These are phyloP conservation scores for Dothistroma pini DNA, from an alignment of 2,329 filamentous ascomycete genomes.

Conservation along the genomic window DNA sequence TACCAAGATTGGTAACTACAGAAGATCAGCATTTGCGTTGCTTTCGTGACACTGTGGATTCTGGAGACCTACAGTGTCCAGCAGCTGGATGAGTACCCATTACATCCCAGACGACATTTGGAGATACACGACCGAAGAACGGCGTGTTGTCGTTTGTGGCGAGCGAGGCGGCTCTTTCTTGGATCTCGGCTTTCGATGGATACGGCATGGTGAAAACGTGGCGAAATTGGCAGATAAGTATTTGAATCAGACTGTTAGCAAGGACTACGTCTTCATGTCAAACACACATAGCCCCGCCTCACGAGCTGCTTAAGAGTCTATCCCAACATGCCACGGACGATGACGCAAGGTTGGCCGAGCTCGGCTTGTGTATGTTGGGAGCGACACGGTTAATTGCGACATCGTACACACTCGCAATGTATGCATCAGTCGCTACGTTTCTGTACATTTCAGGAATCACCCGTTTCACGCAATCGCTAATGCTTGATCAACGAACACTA, in stretches of 20 bases:
- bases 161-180: constrained; percentile 22
- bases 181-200: constrained; percentile 25
- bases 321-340: no score
- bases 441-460: not conserved
- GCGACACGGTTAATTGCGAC: no score
- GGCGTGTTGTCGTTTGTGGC: constrained; percentile 23
- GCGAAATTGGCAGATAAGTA: not conserved
- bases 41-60: not conserved
- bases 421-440: no score
- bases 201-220: constrained; percentile 5
- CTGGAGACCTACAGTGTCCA: constrained; percentile 17
- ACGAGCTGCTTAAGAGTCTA: no score
- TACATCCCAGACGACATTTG: constrained; percentile 30
- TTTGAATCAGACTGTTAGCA: not conserved
- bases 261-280: no score
- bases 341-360: no score
- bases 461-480: not conserved
- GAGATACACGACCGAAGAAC: constrained; percentile 28
- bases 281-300: no score
- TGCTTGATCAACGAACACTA: not conserved
- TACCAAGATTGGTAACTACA: constrained; percentile 22
- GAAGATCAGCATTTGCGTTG: not conserved
- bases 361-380: no score
- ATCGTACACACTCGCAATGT: no score
- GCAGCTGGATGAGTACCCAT: constrained; percentile 30